A percentile compares a stretch with the other conserved stretches of the same genome.
phyloP scores from a whole-genome alignment of 345 rosid genomes.

The Turnera subulata region DNA sequence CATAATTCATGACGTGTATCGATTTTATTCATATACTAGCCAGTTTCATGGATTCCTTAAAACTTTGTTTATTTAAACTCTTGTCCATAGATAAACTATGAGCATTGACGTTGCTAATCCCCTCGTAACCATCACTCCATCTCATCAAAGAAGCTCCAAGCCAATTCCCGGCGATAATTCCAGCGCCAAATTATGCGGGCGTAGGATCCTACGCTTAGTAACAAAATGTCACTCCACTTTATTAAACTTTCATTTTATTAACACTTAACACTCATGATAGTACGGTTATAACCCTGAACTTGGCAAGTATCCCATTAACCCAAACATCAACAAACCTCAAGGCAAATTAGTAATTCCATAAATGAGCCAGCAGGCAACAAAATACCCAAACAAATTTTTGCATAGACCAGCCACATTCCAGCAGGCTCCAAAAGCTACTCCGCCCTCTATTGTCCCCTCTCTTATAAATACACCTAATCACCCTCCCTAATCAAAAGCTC shows the following conservation, averaged over 20 bases:
- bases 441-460: not conserved
- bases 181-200: slow-evolving; percentile 6
- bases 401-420: slow-evolving; percentile 11
- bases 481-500: not conserved
- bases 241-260: not conserved
- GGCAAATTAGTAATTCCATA: slow-evolving; percentile 1
- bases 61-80: no score
- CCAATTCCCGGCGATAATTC: slow-evolving; percentile 20
- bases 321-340: not conserved
- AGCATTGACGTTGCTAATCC: no score
- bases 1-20: not conserved
- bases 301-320: not conserved
- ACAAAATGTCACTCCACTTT: not conserved
- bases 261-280: not conserved
- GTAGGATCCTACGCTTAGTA: slow-evolving; percentile 27
- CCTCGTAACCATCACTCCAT: slow-evolving; percentile 17
- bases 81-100: no score
- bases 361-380: slow-evolving; percentile 8
- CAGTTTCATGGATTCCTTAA: no score
- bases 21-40: not conserved
- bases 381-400: not conserved
- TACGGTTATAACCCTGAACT: not conserved
- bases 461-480: not conserved
- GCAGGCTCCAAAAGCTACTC: not conserved
- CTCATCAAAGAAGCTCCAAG: not conserved